Base-by-base conservation (phyloP, 345 rosid species). In the Populus euphratica region DNA sequence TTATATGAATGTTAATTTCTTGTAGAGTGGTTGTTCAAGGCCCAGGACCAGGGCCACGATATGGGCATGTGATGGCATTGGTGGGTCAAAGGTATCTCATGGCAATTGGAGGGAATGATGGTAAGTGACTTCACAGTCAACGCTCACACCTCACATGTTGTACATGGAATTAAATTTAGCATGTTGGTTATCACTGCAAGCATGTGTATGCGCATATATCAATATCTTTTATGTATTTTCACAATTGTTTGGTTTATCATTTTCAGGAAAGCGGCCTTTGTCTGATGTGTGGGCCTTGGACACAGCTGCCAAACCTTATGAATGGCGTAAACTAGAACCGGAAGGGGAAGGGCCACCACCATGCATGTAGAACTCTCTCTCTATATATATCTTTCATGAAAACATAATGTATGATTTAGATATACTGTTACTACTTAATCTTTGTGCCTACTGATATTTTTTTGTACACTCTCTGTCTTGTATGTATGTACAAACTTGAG, bases 331-430 rank as follows among this genome's bases (percentile, higher is more conserved):
- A 78, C 89, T 96, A 89, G 99, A 96, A 82, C 99, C 97, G 20
- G 99, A 96, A 89, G 99, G 99, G 85, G 99, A 96, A 79, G 99
- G 97, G 47, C 99, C 99, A 38, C 98, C 99, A 71, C 97, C 98
- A 72, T 96, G 99, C 99, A 96, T 94, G 99, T 96, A 93, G 82
- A 69, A 39, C 72, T 31, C 49, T 10, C 63, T 72, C 77, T 72
- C 77, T 33, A 5, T 33, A 33, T 33, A 33, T 33, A 33, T 33
- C 36, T 69, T 74, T 49, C 18, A 23, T 8, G 18, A 50, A 59
- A 59, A n/a, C 0, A 0, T 23, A 23, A 59, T 59, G n/a, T n/a
- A n/a, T 59, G 64, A 67, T 21, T 21, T 36, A 8, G 21, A 69
- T 29, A 36, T 21, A 18, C 69, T 79, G 70, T 16, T 33, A 39